These are phyloP conservation scores for Claviceps pusilla DNA, from an alignment of 2,329 filamentous ascomycete genomes.

Conservation along the genomic window DNA sequence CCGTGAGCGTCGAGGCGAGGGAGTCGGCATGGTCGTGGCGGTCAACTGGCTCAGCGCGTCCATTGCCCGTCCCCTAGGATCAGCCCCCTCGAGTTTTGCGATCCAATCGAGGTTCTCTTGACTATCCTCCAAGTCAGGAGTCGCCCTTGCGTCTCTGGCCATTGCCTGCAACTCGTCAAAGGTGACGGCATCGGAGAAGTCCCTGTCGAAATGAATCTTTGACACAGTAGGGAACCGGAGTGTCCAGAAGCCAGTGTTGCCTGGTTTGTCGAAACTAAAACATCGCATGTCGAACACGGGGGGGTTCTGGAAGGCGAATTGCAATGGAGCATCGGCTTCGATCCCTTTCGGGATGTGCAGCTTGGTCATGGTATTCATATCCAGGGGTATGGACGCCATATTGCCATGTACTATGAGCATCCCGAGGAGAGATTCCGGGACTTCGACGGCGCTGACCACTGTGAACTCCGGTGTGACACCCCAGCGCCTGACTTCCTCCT, in stretches of 20 bases:
- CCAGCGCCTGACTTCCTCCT: conserved; percentile 37
- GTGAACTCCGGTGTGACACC: conserved; percentile 44
- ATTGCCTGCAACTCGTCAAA: conserved; percentile 56
- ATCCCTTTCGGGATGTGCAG: conserved; percentile 33
- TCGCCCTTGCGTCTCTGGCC: conserved; percentile 40
- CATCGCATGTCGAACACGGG: conserved; percentile 69
- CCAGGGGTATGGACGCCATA: conserved; percentile 24
- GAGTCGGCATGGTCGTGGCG: conserved; percentile 21
- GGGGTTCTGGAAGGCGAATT: conserved; percentile 49
- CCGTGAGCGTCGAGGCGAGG: conserved; percentile 14
- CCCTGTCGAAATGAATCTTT: conserved; percentile 65
- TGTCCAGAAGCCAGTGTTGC: conserved; percentile 55
- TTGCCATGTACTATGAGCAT: conserved; percentile 33
- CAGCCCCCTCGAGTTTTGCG: conserved; percentile 40
- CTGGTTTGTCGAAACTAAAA: conserved; percentile 60
- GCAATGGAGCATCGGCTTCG: conserved; percentile 26
- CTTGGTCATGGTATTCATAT: conserved; percentile 25
- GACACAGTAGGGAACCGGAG: conserved; percentile 62
- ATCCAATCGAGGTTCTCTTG: conserved; percentile 50
- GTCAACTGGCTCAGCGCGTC: conserved; percentile 33
- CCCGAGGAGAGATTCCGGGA: conserved; percentile 36
- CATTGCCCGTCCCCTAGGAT: conserved; percentile 28
- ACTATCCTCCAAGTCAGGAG: conserved; percentile 35
- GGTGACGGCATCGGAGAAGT: conserved; percentile 50
- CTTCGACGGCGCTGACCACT: conserved; percentile 48